Evolutionary conservation across 139 green algal species (phyloP).

Genomic region (Diplosphaera chodatii): DNA sequence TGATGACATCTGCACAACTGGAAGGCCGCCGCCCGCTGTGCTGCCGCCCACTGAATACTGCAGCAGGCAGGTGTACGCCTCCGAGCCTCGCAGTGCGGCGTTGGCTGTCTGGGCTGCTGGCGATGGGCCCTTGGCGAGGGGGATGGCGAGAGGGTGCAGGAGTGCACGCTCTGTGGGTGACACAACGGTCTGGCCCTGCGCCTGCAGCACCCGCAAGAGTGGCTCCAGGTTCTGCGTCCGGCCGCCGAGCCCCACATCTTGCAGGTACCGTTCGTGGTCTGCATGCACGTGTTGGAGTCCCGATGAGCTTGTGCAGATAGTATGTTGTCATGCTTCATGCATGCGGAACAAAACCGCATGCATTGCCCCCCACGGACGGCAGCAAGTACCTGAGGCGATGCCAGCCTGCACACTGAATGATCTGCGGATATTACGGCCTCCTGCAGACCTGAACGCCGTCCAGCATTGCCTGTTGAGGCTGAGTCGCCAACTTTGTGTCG

Average conservation of each 20-base stretch:
- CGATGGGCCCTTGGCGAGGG: constrained; percentile 28
- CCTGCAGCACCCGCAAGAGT: constrained; percentile 7
- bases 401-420: neutral
- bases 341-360: too few relatives aligned
- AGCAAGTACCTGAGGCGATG: neutral
- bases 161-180: constrained; percentile 43
- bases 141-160: constrained; percentile 70
- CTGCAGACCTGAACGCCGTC: neutral
- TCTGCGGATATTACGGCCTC: neutral
- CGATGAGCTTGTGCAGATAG: too few relatives aligned
- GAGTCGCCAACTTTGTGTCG: neutral
- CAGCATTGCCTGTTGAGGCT: neutral
- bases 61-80: constrained; percentile 45
- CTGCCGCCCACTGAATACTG: constrained; percentile 45
- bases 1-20: constrained; percentile 4
- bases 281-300: too few relatives aligned
- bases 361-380: too few relatives aligned
- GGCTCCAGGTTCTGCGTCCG: constrained; percentile 1
- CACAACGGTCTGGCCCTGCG: constrained; percentile 37
- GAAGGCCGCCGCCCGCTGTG: constrained; percentile 19
- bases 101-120: constrained; percentile 1
- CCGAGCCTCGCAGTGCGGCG: constrained; percentile 13
- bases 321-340: too few relatives aligned
- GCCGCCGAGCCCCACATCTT: neutral
- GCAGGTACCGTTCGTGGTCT: constrained; percentile 17